Conservation (phyloP, 2,329 filamentous ascomycete genomes). For the Fusarium armeniacum region DNA sequence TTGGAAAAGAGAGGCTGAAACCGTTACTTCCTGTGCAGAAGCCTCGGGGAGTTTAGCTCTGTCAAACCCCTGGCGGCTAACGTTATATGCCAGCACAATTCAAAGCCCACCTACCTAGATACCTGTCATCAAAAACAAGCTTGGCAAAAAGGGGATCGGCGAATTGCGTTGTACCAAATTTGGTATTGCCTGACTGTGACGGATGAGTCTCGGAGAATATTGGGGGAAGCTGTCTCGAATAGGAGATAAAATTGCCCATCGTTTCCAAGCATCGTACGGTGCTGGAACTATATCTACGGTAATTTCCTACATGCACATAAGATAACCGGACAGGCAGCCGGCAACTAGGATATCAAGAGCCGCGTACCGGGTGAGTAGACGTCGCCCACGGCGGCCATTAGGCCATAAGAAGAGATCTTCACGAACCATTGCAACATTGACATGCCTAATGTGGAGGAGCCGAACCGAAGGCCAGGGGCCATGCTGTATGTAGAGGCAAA, state of each 20-base stretch:
- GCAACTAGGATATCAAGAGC: slow-evolving; percentile 10
- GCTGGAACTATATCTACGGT: not conserved
- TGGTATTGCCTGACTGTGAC: not conserved
- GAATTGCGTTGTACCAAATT: slow-evolving; percentile 1
- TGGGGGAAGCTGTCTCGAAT: slow-evolving; percentile 13
- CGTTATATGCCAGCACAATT: slow-evolving; percentile 13
- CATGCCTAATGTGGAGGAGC: slow-evolving; percentile 29
- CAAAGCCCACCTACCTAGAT: not conserved
- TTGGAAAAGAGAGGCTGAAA: slow-evolving; percentile 26
- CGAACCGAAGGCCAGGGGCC: slow-evolving; percentile 22
- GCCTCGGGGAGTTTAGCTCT: not conserved
- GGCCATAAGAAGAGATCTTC: slow-evolving; percentile 22
- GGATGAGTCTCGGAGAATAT: slow-evolving; percentile 4
- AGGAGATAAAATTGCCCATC: slow-evolving; percentile 26
- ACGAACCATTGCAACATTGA: slow-evolving; percentile 26
- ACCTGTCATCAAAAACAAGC: not conserved
- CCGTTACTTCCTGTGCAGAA: slow-evolving; percentile 13
- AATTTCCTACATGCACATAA: slow-evolving; percentile 3
- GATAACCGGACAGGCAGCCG: not conserved
- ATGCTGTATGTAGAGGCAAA: not conserved
- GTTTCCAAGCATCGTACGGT: slow-evolving; percentile 2
- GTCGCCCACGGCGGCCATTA: slow-evolving; percentile 20
- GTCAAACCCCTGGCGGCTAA: slow-evolving; percentile 12
- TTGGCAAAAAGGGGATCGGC: slow-evolving; percentile 1
- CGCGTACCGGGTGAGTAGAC: slow-evolving; percentile 22